Evolutionary conservation across 2,329 filamentous ascomycete species (phyloP).

Genomic region (Proliferodiscus dingleyae): DNA sequence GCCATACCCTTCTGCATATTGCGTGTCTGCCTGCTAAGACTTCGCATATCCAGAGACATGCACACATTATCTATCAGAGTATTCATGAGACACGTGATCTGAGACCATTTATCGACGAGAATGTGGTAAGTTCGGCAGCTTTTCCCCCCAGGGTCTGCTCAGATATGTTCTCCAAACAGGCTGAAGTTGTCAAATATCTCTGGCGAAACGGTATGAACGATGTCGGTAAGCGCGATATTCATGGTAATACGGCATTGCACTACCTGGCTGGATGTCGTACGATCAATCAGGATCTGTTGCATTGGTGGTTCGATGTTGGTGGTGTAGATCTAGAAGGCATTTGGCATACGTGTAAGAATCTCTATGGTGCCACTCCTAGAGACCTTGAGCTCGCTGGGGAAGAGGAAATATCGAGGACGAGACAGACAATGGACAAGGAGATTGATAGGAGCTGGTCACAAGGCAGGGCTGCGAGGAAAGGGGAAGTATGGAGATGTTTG

Average conservation of each 20-base stretch:
- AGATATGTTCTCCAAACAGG: slow-evolving; percentile 2
- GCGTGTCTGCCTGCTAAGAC: slow-evolving; percentile 16
- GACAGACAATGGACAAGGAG: not conserved
- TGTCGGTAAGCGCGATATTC: slow-evolving; percentile 9
- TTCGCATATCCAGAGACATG: slow-evolving; percentile 11
- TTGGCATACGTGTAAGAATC: slow-evolving; percentile 7
- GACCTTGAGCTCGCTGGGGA: slow-evolving; percentile 3
- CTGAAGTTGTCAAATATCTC: slow-evolving; percentile 10
- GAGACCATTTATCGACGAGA: slow-evolving; percentile 11
- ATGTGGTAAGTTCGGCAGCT: not conserved
- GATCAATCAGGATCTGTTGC: slow-evolving; percentile 12
- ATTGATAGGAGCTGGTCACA: slow-evolving; percentile 3
- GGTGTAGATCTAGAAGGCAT: not conserved
- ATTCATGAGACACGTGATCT: slow-evolving; percentile 21
- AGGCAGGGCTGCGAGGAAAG: slow-evolving; percentile 9
- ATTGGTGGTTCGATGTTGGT: slow-evolving; percentile 7
- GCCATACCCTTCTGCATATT: slow-evolving; percentile 22
- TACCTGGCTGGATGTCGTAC: slow-evolving; percentile 14
- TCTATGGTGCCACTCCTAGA: slow-evolving; percentile 6
- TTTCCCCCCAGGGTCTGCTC: not conserved
- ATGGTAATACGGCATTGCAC: slow-evolving; percentile 21
- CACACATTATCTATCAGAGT: slow-evolving; percentile 9
- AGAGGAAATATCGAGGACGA: not conserved
- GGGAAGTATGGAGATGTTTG: slow-evolving; percentile 10
- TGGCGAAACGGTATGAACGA: slow-evolving; percentile 8